phyloP scores from a whole-genome alignment of 257 asterid species.

The Przewalskia tangutica region DNA sequence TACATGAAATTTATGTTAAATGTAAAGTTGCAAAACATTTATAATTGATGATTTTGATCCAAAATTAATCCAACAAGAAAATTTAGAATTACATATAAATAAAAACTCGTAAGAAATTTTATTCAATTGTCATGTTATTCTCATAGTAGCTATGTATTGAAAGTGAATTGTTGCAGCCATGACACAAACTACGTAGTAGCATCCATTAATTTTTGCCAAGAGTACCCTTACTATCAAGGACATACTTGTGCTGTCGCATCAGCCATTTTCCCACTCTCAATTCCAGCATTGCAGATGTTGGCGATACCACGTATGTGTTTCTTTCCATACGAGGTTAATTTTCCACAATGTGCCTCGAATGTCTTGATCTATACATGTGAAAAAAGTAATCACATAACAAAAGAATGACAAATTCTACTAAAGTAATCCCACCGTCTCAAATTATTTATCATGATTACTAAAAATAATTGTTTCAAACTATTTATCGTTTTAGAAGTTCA shows the following conservation, averaged over 20 bases:
- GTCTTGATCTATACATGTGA: slow-evolving; percentile 35
- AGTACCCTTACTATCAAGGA: slow-evolving; percentile 12
- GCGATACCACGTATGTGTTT: slow-evolving; percentile 87
- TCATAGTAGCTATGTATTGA: not conserved
- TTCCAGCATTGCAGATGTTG: slow-evolving; percentile 82
- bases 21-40: not conserved
- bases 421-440: too few species aligned
- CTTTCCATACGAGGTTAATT: slow-evolving; percentile 84
- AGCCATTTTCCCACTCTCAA: slow-evolving; percentile 52
- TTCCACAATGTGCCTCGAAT: slow-evolving; percentile 72
- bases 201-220: not conserved
- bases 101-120: not conserved
- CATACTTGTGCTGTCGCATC: slow-evolving; percentile 78
- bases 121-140: not conserved
- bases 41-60: not conserved
- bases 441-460: too few species aligned
- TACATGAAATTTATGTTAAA: not conserved
- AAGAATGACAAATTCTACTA: not conserved
- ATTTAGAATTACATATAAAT: not conserved
- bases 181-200: not conserved
- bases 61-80: not conserved
- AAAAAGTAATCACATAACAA: not conserved
- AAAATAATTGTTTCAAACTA: too few species aligned
- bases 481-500: too few species aligned
- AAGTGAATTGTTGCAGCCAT: not conserved